Percentiles rank a stretch among this genome's conserved stretches.
Conservation (phyloP, 768 basidiomycete genomes). For the Leccinum disarticulatum region DNA sequence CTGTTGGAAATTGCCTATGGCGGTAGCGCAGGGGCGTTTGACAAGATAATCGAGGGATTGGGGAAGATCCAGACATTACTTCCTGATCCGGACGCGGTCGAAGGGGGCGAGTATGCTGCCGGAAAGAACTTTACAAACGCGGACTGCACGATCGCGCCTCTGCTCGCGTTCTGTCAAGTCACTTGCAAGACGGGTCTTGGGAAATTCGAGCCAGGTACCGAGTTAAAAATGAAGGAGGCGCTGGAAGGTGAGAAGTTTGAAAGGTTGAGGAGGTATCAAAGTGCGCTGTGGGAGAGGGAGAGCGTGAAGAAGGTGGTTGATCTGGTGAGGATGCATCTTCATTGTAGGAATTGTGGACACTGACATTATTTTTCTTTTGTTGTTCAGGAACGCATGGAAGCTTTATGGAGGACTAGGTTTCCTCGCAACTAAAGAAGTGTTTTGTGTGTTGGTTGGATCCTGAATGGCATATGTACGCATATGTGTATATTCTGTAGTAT, state of each 20-base stretch:
- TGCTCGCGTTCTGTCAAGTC: conserved; percentile 48
- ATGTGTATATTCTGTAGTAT: background rate
- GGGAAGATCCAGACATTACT: conserved; percentile 10
- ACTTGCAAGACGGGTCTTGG: conserved; percentile 49
- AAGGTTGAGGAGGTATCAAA: conserved; percentile 48
- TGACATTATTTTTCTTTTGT: background rate
- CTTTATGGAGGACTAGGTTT: background rate
- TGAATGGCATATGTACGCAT: background rate
- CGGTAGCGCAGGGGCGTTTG: background rate
- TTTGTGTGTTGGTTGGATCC: background rate
- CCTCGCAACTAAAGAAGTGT: background rate
- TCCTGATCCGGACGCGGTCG: conserved; percentile 34
- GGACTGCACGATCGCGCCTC: conserved; percentile 57
- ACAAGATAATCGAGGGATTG: background rate
- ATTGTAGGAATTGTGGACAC: background rate
- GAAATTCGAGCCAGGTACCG: conserved; percentile 45
- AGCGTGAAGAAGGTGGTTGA: conserved; percentile 9
- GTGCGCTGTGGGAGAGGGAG: conserved; percentile 43
- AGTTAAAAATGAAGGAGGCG: conserved; percentile 40
- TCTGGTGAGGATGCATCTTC: conserved; percentile 5
- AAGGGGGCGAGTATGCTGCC: conserved; percentile 37
- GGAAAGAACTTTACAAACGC: conserved; percentile 54
- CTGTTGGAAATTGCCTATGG: background rate
- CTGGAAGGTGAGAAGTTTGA: conserved; percentile 46
- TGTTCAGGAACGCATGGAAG: conserved; percentile 2